Evolutionary conservation across 305 asterid genomes (phyloP), one percentile per base, ranked within the genome.

Genomic region (Rubia tinctorum): DNA sequence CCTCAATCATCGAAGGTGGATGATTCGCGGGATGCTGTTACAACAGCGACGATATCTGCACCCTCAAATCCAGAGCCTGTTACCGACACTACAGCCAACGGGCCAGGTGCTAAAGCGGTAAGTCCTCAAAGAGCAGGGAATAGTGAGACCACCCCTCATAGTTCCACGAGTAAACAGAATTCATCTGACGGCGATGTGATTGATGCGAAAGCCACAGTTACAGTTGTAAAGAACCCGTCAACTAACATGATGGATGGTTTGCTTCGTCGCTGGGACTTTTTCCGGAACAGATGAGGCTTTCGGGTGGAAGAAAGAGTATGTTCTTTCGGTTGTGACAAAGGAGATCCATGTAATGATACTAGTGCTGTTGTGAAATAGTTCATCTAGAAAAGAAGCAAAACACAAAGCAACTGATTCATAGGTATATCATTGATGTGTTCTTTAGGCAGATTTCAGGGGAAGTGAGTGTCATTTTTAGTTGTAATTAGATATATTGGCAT

Each of bases 201-300:
- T 23, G 91, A 85, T 34, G 89, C 95, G n/a, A 88, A 73, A 74
- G 97, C 92, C 42, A 88, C 91, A 0, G 89, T 91, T 22, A 83
- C 92, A 78, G 94, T 89, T n/a, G 96, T 82, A 81, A 93, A 84
- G 79, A 85, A 71, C 80, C 92, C 91, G 6, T 63, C 95, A 8
- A 76, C 76, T 65, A 89, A 86, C 73, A 82, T 87, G 77, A 81
- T 87, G 81, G 98, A 91, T 59, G 96, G 98, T 73, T 76, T 91
- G 69, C 71, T 86, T 53, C 96, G 97, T 23, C 92, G 98, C 25
- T 91, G 97, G 97, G 98, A 93, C 84, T 88, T 87, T 84, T 93
- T 93, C 83, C 72, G 88, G 70, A 85, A 79, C 84, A 87, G 83
- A 85, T 91, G 81, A 91, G 73, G 60, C 20, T 76, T 34, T 61